Base-by-base conservation (phyloP, 2,329 filamentous ascomycete genomes). In the Botrytis galanthina region DNA sequence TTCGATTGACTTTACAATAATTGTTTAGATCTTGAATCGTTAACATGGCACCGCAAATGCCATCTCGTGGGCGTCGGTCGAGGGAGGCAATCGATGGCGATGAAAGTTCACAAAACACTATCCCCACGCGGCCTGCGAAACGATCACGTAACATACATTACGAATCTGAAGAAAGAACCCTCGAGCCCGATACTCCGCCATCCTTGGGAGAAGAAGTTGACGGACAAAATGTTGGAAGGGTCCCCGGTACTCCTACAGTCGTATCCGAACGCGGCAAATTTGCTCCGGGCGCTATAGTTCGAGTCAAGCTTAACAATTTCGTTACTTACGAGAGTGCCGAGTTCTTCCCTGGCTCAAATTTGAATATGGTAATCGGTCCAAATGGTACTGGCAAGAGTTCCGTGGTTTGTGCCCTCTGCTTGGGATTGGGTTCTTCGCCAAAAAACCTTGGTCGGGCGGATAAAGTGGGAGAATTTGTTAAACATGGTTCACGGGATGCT, bases 331-430 rank as follows among this genome's bases (percentile, higher is more conserved):
- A 93, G 68, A 90, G 91, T 71, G 95, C 94, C 72, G 95, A 97
- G 77, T 98, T 98, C 82, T 89, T 92, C 74, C 94, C 94, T 20
- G 96, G 96, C 0, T 95, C 96, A 0, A 95, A 93, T 81, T 83
- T 99, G 80, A 99, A 99, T 81, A 98, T 99, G 95, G 91, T 99
- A 71, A 97, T 99, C 78, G 96, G 96, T 0, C 96, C 96, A n/a
- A 99, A 99, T 80, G 96, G 96, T 48, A 98, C 96, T 0, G 96
- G 96, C 72, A 99, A 99, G 84, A 98, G 95, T 83, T 98, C 96
- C 0, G 86, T 99, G 39, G 95, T 99, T 61, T 99, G 96, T 83
- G 96, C 96, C 62, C 97, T 99, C 77, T 98, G 96, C 80, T 84
- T 99, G 22, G 96, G 96, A 3, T 85, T 99, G 39, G 96, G 96